These are phyloP conservation scores for Boletus rubroflammeus DNA, from an alignment of 768 basidiomycete genomes.

Conservation along the genomic window DNA sequence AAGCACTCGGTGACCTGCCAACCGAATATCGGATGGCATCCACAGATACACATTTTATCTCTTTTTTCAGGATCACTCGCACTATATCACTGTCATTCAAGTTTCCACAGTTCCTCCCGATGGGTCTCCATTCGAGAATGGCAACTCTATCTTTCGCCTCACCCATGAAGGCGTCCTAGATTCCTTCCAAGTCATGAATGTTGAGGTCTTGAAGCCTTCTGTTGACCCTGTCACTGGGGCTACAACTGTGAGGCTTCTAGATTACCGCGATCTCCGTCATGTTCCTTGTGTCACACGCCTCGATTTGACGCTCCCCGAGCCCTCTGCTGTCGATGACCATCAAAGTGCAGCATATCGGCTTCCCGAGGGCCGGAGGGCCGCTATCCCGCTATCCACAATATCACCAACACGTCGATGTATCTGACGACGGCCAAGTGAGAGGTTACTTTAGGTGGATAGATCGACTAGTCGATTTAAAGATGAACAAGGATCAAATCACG, in stretches of 20 bases:
- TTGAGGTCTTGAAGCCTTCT: neutral
- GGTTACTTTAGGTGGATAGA: neutral
- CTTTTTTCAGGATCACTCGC: neutral
- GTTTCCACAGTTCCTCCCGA: neutral
- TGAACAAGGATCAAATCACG: neutral
- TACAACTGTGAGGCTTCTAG: neutral
- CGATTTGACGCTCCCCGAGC: neutral
- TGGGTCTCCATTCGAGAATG: neutral
- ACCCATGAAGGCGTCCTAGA: neutral
- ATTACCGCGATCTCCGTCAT: rapidly evolving
- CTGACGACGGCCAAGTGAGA: neutral
- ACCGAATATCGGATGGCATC: too few relatives aligned
- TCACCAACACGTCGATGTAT: neutral
- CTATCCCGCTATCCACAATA: neutral
- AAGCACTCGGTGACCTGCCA: too few relatives aligned
- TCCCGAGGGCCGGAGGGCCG: neutral
- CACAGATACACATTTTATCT: neutral
- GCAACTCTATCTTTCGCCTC: neutral
- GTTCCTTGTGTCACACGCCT: neutral
- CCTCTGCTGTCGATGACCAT: neutral
- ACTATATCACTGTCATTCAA: neutral
- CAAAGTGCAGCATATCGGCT: neutral
- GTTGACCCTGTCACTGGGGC: neutral
- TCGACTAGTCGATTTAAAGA: neutral
- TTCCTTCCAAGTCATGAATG: rapidly evolving